Conservation (phyloP, 768 basidiomycete genomes). For the Udeniomyces megalosporus region DNA sequence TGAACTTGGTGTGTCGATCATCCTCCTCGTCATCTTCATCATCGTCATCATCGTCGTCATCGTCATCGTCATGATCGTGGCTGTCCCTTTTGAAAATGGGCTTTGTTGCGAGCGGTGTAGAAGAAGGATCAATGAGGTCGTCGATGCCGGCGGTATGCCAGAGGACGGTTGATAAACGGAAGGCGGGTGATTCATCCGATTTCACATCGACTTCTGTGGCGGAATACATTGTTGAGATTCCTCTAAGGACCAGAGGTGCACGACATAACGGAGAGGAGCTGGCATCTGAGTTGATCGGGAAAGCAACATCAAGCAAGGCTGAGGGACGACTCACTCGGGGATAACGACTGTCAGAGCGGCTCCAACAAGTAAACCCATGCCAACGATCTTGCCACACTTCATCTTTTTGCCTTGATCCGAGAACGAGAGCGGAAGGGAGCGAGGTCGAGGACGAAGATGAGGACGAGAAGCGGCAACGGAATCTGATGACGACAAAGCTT, state of each 20-base stretch:
- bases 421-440: slow-evolving; percentile 26
- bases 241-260: slow-evolving; percentile 37
- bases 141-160: no score
- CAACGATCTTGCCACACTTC: slow-evolving; percentile 41
- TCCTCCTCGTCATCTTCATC: slow-evolving; percentile 20
- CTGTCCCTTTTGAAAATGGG: neutral
- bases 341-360: slow-evolving; percentile 82
- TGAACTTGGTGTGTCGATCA: slow-evolving; percentile 17
- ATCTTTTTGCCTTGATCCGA: slow-evolving; percentile 36
- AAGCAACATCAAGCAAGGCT: slow-evolving; percentile 27
- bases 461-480: neutral
- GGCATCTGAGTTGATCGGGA: neutral
- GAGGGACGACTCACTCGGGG: slow-evolving; percentile 57
- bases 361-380: slow-evolving; percentile 73
- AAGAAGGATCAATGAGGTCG: slow-evolving; percentile 35
- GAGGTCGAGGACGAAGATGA: slow-evolving; percentile 15
- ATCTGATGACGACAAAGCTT: slow-evolving; percentile 42
- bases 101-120: neutral
- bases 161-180: no score
- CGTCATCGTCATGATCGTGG: neutral
- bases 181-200: no score
- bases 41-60: slow-evolving; percentile 6
- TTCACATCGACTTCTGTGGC: slow-evolving; percentile 34
- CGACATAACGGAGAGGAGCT: neutral
- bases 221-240: slow-evolving; percentile 41